These are phyloP conservation scores for Ammopiptanthus mongolicus DNA, from an alignment of 306 rosid genomes.

Conservation along the genomic window DNA sequence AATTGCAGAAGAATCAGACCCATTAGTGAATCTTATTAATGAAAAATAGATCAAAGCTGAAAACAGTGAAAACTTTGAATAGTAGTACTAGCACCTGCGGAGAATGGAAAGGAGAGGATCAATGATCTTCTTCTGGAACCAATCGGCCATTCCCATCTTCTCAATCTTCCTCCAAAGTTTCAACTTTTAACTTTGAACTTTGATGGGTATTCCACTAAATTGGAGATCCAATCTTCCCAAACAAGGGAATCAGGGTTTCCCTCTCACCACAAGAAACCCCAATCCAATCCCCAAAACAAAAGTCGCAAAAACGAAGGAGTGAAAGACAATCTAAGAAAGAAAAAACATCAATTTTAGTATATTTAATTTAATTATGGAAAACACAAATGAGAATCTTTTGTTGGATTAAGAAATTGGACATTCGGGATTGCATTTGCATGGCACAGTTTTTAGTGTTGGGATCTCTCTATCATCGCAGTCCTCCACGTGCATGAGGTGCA, in stretches of 20 bases:
- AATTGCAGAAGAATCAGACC: background rate
- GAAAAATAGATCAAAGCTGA: background rate
- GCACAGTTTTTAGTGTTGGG: background rate
- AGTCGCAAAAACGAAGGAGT: background rate
- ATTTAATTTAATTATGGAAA: background rate
- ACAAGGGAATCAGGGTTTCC: conserved; percentile 5
- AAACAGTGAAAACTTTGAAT: background rate
- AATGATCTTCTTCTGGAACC: conserved; percentile 61
- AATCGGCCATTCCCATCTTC: conserved; percentile 28
- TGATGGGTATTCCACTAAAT: background rate
- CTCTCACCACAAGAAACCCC: conserved; percentile 20
- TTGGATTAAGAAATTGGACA: background rate
- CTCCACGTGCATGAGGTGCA: no score
- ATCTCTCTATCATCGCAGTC: no score
- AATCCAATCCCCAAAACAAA: background rate
- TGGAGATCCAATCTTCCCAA: background rate
- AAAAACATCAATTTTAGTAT: background rate
- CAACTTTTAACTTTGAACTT: background rate
- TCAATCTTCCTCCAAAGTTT: conserved; percentile 24
- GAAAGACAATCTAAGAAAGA: background rate
- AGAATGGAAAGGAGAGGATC: conserved; percentile 70
- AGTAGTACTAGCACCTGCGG: conserved; percentile 49
- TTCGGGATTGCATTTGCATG: background rate
- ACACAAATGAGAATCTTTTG: background rate
- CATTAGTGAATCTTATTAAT: background rate